These are phyloP conservation scores for Cicer chorassanicum DNA, from an alignment of 306 rosid genomes.

Conservation along the genomic window DNA sequence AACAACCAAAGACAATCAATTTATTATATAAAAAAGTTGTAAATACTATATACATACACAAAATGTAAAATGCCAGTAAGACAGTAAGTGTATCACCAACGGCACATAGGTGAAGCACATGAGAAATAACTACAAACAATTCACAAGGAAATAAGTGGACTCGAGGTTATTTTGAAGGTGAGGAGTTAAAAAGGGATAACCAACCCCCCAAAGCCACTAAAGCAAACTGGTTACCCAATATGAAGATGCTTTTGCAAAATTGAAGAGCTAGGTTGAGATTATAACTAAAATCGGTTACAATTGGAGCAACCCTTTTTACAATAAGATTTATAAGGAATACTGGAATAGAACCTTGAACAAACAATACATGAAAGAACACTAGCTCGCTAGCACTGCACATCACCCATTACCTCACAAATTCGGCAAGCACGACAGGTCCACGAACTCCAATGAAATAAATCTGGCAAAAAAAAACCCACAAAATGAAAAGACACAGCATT, in stretches of 20 bases:
- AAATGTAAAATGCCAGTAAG: not conserved
- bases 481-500: slow-evolving; percentile 27
- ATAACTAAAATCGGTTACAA: not conserved
- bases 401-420: slow-evolving; percentile 52
- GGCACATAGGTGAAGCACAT: not conserved
- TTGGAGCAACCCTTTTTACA: not conserved
- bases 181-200: not conserved
- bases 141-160: slow-evolving; percentile 9
- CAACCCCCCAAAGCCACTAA: slow-evolving; percentile 4
- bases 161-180: slow-evolving; percentile 2
- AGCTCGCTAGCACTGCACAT: not conserved
- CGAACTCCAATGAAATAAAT: slow-evolving; percentile 59
- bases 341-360: not conserved
- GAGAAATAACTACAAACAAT: slow-evolving; percentile 11
- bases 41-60: not conserved
- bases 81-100: not conserved
- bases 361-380: slow-evolving; percentile 1
- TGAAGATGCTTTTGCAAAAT: not conserved
- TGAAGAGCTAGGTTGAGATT: not conserved
- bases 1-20: slow-evolving; percentile 30
- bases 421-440: slow-evolving; percentile 58
- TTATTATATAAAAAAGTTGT: not conserved
- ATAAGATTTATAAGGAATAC: not conserved
- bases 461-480: slow-evolving; percentile 39
- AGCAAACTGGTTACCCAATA: slow-evolving; percentile 5